Evolutionary conservation across 371 early-diverging fungal genomes (phyloP), one percentile per base, ranked within the genome.

Genomic region (Mortierella sp.): DNA sequence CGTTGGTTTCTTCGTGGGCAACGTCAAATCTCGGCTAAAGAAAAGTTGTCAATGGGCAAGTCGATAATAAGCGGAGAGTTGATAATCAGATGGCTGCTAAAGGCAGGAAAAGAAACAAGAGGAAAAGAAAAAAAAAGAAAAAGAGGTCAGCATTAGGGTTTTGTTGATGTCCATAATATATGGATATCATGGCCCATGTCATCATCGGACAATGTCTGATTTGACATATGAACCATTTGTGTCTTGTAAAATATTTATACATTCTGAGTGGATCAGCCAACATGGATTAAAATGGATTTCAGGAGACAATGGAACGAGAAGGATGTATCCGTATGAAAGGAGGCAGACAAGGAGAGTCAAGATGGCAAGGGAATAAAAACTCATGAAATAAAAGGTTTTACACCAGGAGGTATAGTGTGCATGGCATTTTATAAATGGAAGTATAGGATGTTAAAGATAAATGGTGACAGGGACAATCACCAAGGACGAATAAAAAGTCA

Each of bases 281-380:
- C 62, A 67, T 72, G 67, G 67, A 63, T 58, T 61, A 51, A 64
- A 72, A 73, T 67, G 67, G 67, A 67, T 73, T 73, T 73, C 68
- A 73, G 74, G 74, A 73, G 74, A 64, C 64, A 64, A 57, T 51
- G 58, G 67, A 60, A 62, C 57, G 13, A 22, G 37, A 51, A 8
- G 26, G 22, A 31, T 62, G 51, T 43, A 19, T 67, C 22, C 47
- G 31, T 68, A 47, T 63, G 68, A 73, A 67, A 73, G 74, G 64
- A 68, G 74, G 49, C 61, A 45, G 65, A 32, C 31, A 72, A 59
- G 61, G 63, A 64, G 62, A 63, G 64, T 53, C 56, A 55, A 29
- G 45, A 61, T 49, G 49, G 47, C 49, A 47, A 47, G 9, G 40
- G 40, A 13, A 8, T 10, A 37, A 37, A 1, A 37, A 37, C 40